Base-by-base conservation (phyloP, 208 protist species). In the Trypanosoma lewisi region DNA sequence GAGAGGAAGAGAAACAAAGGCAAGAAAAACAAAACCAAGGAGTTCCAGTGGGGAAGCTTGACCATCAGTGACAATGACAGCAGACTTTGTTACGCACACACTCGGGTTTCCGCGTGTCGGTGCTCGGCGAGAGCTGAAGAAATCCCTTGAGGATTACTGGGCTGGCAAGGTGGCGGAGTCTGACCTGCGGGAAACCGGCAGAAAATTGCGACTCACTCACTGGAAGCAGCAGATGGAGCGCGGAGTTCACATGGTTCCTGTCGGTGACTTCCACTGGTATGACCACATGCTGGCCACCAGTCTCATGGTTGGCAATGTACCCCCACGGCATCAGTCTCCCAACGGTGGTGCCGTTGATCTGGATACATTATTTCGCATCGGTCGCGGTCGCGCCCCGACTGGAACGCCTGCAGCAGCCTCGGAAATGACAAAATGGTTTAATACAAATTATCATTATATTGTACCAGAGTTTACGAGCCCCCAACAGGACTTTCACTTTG, bases 361-460 rank as follows among this genome's bases (percentile, higher is more conserved):
- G 5, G 78, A 93, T 56, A 90, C 86, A 0, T 85, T 89, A 50
- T 97, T 97, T 66, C 83, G 83, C n/a, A 82, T 93, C 57, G 90
- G 55, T n/a, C 81, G 93, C 49, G 93, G 93, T 48, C 77, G 78
- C 23, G 74, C 77, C 4, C 71, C 75, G 2, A 78, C 70, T 48
- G 80, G 80, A n/a, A 55, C 56, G 1, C 77, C 80, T 27, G 82
- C 86, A 5, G 73, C 77, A 11, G 77, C 81, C 0, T 50, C 82
- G 6, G 88, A 97, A 62, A 97, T 97, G 93, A 95, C 82, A 37
- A 97, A 97, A 63, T 97, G 89, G 88, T 96, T 97, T 67, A 93
- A 97, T 64, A 95, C 90, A 30, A 97, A 97, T 77, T 97, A 97
- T 62, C 93, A 97, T 61, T 95, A 94, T 73, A 93, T 96, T 48